phyloP scores from a whole-genome alignment of 2,329 filamentous ascomycete genomes.

The Fusarium goolgardi region DNA sequence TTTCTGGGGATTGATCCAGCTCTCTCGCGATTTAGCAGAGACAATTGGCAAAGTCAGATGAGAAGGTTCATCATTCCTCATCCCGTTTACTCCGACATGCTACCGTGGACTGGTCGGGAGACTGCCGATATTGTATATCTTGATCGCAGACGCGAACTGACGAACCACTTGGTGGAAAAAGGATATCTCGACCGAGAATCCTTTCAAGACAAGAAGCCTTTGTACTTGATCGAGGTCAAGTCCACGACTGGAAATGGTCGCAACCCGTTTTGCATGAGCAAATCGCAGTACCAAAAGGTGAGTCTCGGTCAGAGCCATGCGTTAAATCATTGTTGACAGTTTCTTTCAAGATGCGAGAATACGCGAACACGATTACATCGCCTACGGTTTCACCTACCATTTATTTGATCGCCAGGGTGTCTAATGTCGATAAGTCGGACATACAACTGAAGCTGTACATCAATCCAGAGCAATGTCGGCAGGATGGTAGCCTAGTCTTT shows the following conservation, averaged over 20 bases:
- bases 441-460: conserved; percentile 54
- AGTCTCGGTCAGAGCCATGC: conserved; percentile 23
- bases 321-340: neutral
- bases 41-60: conserved; percentile 64
- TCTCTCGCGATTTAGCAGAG: conserved; percentile 51
- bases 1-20: conserved; percentile 47
- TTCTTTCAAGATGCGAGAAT: conserved; percentile 42
- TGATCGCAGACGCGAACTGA: conserved; percentile 52
- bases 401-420: conserved; percentile 58
- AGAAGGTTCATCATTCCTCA: conserved; percentile 55
- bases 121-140: conserved; percentile 61
- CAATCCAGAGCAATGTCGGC: conserved; percentile 46
- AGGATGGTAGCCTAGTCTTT: conserved; percentile 4
- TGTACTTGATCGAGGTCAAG: conserved; percentile 65
- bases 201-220: conserved; percentile 43
- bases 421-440: conserved; percentile 48
- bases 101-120: conserved; percentile 55
- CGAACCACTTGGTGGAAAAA: conserved; percentile 50
- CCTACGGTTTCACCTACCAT: conserved; percentile 37
- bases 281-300: conserved; percentile 57
- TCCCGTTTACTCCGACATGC: conserved; percentile 55
- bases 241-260: conserved; percentile 54
- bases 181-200: conserved; percentile 51
- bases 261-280: conserved; percentile 61
- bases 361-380: conserved; percentile 6